These are phyloP conservation scores for Moringa oleifera DNA, from an alignment of 345 rosid genomes.

Conservation along the genomic window DNA sequence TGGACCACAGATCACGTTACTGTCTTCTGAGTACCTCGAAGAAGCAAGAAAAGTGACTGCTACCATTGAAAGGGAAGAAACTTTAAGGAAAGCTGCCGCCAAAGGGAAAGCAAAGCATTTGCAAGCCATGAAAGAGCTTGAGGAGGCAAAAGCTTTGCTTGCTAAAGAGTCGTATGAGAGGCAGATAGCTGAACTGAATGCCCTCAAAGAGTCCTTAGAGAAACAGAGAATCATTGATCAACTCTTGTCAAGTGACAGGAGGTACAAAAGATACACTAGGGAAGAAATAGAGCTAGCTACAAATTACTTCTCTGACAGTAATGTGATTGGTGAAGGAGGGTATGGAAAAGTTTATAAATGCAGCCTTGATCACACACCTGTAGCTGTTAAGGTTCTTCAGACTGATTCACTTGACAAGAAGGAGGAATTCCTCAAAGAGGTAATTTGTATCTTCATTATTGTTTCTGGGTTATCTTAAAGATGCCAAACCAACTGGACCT, in stretches of 20 bases:
- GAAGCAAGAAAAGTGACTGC: constrained; percentile 56
- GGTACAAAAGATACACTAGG: constrained; percentile 66
- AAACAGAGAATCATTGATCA: constrained; percentile 60
- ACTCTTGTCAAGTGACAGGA: constrained; percentile 51
- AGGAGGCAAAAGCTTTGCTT: constrained; percentile 61
- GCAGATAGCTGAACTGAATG: constrained; percentile 65
- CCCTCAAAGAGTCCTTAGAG: constrained; percentile 57
- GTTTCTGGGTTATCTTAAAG: background rate
- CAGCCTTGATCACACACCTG: constrained; percentile 74
- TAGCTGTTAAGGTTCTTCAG: constrained; percentile 71
- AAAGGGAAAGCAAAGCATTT: constrained; percentile 64
- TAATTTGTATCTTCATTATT: constrained; percentile 13
- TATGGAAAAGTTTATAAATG: constrained; percentile 89
- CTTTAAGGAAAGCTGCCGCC: constrained; percentile 54
- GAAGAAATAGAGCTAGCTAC: constrained; percentile 66
- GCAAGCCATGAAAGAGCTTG: constrained; percentile 59
- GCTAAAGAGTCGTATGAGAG: constrained; percentile 56
- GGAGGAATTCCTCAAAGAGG: constrained; percentile 86
- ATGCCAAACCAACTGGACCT: background rate
- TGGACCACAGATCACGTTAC: constrained; percentile 47
- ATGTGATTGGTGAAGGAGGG: constrained; percentile 80
- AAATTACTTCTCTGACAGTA: constrained; percentile 48
- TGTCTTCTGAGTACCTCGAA: constrained; percentile 65
- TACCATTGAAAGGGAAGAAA: constrained; percentile 63
- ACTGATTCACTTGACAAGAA: constrained; percentile 50